Evolutionary conservation across 2,329 filamentous ascomycete genomes (phyloP).

Genomic region (Albifimbria verrucaria): DNA sequence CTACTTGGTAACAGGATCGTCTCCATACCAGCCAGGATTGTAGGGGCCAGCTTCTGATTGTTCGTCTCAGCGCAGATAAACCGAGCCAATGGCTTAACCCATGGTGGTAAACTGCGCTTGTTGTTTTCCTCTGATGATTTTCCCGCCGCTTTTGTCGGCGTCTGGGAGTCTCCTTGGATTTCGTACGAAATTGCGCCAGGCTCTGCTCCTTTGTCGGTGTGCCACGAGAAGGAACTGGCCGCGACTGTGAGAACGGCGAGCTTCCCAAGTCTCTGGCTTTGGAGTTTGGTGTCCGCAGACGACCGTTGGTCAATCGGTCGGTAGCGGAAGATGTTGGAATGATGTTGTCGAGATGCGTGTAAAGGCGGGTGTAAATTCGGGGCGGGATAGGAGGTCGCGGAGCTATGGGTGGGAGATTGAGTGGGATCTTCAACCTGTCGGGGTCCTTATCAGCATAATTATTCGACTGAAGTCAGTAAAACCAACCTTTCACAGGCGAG

Average conservation of each 20-base stretch:
- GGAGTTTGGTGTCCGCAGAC: conserved; percentile 30
- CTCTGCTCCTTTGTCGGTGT: conserved; percentile 46
- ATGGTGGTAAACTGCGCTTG: conserved; percentile 49
- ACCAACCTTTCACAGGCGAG: conserved; percentile 80
- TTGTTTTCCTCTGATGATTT: conserved; percentile 36
- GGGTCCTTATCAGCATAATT: conserved; percentile 3
- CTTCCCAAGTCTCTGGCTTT: conserved; percentile 23
- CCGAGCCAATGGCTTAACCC: conserved; percentile 68
- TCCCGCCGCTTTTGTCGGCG: conserved; percentile 41
- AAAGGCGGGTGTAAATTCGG: conserved; percentile 79
- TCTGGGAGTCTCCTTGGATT: conserved; percentile 22
- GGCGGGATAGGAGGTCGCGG: conserved; percentile 75
- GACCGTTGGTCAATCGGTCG: conserved; percentile 23
- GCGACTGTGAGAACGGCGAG: conserved; percentile 22
- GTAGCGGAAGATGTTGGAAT: conserved; percentile 46
- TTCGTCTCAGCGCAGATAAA: conserved; percentile 59
- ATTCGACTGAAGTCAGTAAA: not conserved
- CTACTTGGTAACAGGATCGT: conserved; percentile 43
- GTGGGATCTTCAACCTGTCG: conserved; percentile 65
- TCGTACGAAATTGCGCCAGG: conserved; percentile 40
- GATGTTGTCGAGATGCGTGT: conserved; percentile 72
- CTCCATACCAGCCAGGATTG: conserved; percentile 73
- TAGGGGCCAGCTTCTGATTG: conserved; percentile 62
- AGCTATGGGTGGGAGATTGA: conserved; percentile 75
- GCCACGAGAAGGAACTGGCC: conserved; percentile 34